Conservation (phyloP, 805 yeast genomes). For the Candida glaebosa region DNA sequence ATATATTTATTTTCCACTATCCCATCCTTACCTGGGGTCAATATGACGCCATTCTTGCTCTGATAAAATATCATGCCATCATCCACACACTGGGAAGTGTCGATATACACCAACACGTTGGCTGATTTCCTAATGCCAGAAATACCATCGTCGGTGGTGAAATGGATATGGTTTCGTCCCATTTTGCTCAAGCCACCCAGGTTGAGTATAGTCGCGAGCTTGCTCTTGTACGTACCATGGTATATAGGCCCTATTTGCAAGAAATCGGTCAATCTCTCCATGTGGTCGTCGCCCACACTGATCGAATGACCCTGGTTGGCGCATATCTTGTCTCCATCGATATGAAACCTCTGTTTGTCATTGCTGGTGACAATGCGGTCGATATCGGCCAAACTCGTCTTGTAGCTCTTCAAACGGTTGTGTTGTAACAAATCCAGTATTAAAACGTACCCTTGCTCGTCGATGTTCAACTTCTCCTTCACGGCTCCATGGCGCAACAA, state of each 20-base stretch:
- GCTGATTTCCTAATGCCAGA: conserved; percentile 72
- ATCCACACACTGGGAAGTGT: conserved; percentile 45
- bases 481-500: conserved; percentile 84
- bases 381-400: conserved; percentile 56
- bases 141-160: conserved; percentile 54
- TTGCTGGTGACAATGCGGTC: conserved; percentile 58
- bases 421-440: conserved; percentile 53
- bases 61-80: conserved; percentile 49
- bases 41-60: conserved; percentile 72
- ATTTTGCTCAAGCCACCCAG: conserved; percentile 61
- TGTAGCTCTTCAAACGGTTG: conserved; percentile 53
- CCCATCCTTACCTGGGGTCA: conserved; percentile 65
- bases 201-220: conserved; percentile 45
- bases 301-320: conserved; percentile 95
- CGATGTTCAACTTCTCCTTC: conserved; percentile 62
- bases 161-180: conserved; percentile 83
- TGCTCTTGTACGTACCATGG: conserved; percentile 71
- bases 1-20: conserved; percentile 45
- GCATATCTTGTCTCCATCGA: conserved; percentile 50
- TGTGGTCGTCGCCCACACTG: conserved; percentile 38
- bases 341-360: conserved; percentile 66
- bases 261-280: conserved; percentile 33
- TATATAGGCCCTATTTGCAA: conserved; percentile 54
- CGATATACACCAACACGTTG: conserved; percentile 59
- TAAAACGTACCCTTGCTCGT: conserved; percentile 61